Base-by-base conservation (phyloP, 305 asterid genomes). In the Fraxinus angustifolia region DNA sequence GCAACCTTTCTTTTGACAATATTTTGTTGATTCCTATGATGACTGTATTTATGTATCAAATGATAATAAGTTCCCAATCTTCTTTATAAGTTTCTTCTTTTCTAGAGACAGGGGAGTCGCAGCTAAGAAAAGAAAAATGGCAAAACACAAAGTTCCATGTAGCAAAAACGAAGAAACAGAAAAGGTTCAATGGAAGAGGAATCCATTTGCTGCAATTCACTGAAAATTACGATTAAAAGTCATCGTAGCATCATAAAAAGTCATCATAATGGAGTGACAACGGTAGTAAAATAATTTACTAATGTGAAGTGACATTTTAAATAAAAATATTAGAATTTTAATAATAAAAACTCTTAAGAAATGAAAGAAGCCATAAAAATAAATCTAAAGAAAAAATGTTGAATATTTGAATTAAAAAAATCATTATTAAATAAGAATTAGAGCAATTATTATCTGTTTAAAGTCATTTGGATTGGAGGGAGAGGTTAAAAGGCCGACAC, bases 161-260 rank as follows among this genome's bases (percentile, higher is more conserved):
- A 75, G 50, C 40, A 38, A 75, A 60, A 38, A 12, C 76, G 48
- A 75, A 75, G 83, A 60, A 28, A 75, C 21, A 36, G 35, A 60
- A 10, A 50, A 50, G 0, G 62, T 81, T 77, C 70, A 60, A 75
- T 75, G 83, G 80, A 75, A 76, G 79, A 81, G 76, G 80, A 81
- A 81, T 45, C 80, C 34, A 4, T 70, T 40, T 17, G 35, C 76
- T 0, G 34, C 19, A 28, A 6, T 38, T 38, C n/a, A 34, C 65
- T 58, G 58, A 80, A 40, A 16, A 19, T 6, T 8, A 35, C 2
- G 3, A 56, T 56, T 56, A 50, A 5, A 50, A 50, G 62, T 16
- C 56, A 45, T 3, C 2, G 8, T n/a, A 50, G 0, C 2, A 2
- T 48, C 58, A 14, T 14, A 50, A n/a, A 50, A 50, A 4, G 19